phyloP scores from a whole-genome alignment of 2,329 filamentous ascomycete genomes.

The Byssothecium circinans region DNA sequence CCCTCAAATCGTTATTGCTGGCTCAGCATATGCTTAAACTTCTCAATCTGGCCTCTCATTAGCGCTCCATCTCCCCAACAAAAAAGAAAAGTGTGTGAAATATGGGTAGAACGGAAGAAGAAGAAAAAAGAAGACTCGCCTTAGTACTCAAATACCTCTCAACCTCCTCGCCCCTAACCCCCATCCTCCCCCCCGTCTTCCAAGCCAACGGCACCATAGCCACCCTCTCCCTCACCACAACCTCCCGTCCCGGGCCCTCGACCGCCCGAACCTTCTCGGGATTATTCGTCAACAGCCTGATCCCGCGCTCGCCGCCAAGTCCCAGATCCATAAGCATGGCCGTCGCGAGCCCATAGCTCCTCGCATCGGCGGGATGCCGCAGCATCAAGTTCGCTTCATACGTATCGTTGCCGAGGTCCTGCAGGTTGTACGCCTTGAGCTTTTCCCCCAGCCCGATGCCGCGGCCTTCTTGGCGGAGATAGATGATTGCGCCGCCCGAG shows the following conservation, averaged over 20 bases:
- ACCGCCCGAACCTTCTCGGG: constrained; percentile 95
- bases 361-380: constrained; percentile 88
- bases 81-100: no score
- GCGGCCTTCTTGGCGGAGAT: constrained; percentile 91
- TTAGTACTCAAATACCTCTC: constrained; percentile 95
- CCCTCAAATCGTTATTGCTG: constrained; percentile 17
- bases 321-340: constrained; percentile 90
- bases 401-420: constrained; percentile 95
- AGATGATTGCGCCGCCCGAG: constrained; percentile 86
- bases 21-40: constrained; percentile 56
- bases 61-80: no score
- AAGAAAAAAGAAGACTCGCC: constrained; percentile 64
- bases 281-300: constrained; percentile 90
- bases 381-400: constrained; percentile 93
- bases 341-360: constrained; percentile 94
- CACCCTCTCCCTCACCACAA: constrained; percentile 85
- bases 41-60: constrained; percentile 48
- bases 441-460: constrained; percentile 95
- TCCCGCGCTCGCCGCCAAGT: constrained; percentile 66
- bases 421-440: constrained; percentile 95
- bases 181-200: constrained; percentile 75
- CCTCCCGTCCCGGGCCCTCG: constrained; percentile 85
- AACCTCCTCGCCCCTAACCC: constrained; percentile 84
- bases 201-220: constrained; percentile 95
- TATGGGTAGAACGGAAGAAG: no score